A percentile compares a stretch with the other conserved stretches of the same genome.
These are phyloP conservation scores for Afroboletus lepidellus DNA, from an alignment of 1,284 basidiomycete genomes.

Conservation along the genomic window DNA sequence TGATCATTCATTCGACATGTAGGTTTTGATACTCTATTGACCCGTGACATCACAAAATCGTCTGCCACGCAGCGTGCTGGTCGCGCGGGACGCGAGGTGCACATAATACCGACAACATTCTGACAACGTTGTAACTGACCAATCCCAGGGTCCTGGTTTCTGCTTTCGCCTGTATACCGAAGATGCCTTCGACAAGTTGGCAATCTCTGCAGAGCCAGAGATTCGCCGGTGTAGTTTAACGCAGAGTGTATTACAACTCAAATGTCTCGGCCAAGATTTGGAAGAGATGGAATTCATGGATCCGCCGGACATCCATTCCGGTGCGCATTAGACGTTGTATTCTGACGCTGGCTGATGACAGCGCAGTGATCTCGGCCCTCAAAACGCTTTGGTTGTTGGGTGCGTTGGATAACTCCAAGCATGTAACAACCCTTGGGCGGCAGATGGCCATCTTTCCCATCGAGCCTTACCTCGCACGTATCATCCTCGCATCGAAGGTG, in stretches of 20 bases:
- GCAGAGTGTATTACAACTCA: constrained; percentile 80
- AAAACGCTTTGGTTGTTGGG: constrained; percentile 75
- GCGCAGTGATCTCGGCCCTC: constrained; percentile 65
- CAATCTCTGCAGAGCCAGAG: constrained; percentile 75
- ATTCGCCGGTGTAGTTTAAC: constrained; percentile 85
- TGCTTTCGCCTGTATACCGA: constrained; percentile 92
- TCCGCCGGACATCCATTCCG: constrained; percentile 66
- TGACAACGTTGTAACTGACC: constrained; percentile 3
- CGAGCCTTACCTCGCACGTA: constrained; percentile 78
- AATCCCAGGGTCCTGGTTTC: constrained; percentile 63
- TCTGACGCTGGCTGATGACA: neutral
- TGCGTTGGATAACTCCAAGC: constrained; percentile 64
- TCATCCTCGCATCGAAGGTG: constrained; percentile 71
- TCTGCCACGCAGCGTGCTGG: constrained; percentile 86
- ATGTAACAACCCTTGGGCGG: constrained; percentile 68
- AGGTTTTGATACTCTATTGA: constrained; percentile 89
- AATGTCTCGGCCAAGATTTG: constrained; percentile 78
- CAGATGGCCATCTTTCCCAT: constrained; percentile 84
- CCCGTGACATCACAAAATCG: constrained; percentile 85
- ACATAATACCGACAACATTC: constrained; percentile 20
- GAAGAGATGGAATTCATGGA: constrained; percentile 85
- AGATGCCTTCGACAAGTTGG: constrained; percentile 66
- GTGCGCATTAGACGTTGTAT: constrained; percentile 38
- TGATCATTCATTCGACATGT: constrained; percentile 7
- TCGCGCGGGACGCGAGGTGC: constrained; percentile 86